Evolutionary conservation across 805 yeast species (phyloP).

Genomic region (Yarrowia phangngaensis): DNA sequence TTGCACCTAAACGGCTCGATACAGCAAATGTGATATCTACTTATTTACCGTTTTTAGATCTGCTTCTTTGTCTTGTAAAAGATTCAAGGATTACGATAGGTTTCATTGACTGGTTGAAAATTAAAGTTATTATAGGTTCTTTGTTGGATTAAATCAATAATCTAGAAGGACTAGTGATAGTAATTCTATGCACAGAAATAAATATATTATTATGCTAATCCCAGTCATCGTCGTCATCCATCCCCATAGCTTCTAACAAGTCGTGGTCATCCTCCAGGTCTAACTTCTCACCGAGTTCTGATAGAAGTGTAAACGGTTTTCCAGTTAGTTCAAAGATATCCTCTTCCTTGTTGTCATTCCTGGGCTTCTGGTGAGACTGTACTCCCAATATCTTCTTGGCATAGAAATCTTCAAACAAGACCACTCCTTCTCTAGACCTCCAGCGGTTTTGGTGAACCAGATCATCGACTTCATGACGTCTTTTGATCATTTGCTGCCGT

Average conservation of each 20-base stretch:
- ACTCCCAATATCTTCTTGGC: background rate
- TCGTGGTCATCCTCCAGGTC: slow-evolving; percentile 14
- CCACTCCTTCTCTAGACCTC: background rate
- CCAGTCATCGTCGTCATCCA: slow-evolving; percentile 9
- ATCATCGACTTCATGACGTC: background rate
- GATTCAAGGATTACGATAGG: too few relatives aligned
- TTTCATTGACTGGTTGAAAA: too few relatives aligned
- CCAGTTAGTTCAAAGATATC: slow-evolving; percentile 4
- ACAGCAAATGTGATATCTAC: too few relatives aligned
- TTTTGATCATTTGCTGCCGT: background rate
- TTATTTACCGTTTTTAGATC: too few relatives aligned
- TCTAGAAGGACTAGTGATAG: too few relatives aligned
- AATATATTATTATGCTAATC: too few relatives aligned
- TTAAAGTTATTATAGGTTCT: too few relatives aligned
- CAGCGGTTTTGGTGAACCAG: slow-evolving; percentile 1
- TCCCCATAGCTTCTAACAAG: slow-evolving; percentile 6
- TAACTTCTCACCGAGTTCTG: slow-evolving; percentile 4
- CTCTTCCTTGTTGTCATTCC: background rate
- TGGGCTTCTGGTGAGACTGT: background rate
- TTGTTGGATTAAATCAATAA: too few relatives aligned
- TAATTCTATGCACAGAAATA: too few relatives aligned
- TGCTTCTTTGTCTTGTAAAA: too few relatives aligned
- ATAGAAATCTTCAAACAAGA: slow-evolving; percentile 8
- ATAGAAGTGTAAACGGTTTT: slow-evolving; percentile 4
- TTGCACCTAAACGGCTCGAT: too few relatives aligned